phyloP scores from a whole-genome alignment of 257 asterid species.

The Sherardia arvensis region DNA sequence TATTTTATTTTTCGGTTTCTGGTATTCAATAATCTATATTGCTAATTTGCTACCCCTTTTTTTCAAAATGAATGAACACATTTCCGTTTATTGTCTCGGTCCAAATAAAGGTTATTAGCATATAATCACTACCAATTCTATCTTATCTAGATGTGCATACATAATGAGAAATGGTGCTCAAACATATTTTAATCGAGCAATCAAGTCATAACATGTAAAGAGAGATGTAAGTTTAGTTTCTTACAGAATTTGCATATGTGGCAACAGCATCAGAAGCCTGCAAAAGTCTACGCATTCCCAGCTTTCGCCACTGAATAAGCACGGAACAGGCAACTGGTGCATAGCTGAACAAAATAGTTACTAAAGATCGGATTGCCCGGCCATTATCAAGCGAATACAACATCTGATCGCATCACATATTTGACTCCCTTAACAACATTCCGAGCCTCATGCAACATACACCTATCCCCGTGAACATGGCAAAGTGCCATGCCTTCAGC shows the following conservation, averaged over 20 bases:
- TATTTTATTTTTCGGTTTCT: neutral
- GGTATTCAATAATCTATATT: neutral
- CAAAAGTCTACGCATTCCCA: conserved; percentile 1
- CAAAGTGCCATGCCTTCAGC: conserved; percentile 85
- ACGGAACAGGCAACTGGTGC: neutral
- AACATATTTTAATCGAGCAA: neutral
- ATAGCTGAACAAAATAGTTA: neutral
- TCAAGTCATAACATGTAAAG: neutral
- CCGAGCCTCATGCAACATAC: conserved; percentile 90
- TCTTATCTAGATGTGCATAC: neutral
- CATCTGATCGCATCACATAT: conserved; percentile 80
- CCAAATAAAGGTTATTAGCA: neutral
- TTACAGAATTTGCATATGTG: neutral
- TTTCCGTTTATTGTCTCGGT: too few relatives aligned
- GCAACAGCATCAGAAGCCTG: neutral
- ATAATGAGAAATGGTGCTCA: neutral
- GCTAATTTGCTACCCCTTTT: neutral
- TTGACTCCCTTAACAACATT: conserved; percentile 71
- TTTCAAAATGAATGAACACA: neutral
- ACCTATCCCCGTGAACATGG: conserved; percentile 86
- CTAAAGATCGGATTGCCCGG: neutral
- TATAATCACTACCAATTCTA: neutral
- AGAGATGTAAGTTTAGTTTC: neutral
- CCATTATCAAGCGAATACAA: conserved; percentile 43
- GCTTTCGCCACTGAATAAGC: neutral